phyloP scores from a whole-genome alignment of 345 rosid species.

The Populus davidiana region DNA sequence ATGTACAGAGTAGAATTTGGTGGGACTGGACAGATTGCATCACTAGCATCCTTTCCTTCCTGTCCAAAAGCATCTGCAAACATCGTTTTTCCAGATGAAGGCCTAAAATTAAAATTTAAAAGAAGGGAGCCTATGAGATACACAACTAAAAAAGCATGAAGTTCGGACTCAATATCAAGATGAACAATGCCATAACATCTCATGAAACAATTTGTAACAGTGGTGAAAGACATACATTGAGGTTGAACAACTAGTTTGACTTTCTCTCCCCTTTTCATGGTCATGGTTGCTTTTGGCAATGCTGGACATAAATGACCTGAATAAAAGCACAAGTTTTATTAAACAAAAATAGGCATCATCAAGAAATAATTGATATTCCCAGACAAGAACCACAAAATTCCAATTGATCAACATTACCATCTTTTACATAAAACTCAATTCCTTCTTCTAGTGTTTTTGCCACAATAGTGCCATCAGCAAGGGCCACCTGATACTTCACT shows the following conservation, averaged over 20 bases:
- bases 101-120: not conserved
- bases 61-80: slow-evolving; percentile 53
- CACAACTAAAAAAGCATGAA: too few species aligned
- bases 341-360: not conserved
- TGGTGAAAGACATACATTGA: slow-evolving; percentile 36
- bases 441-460: slow-evolving; percentile 50
- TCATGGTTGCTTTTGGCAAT: slow-evolving; percentile 42
- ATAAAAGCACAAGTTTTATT: slow-evolving; percentile 1
- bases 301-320: slow-evolving; percentile 57
- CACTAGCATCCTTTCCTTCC: slow-evolving; percentile 28
- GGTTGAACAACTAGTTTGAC: slow-evolving; percentile 49
- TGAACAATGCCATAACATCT: not conserved
- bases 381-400: not conserved
- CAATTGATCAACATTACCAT: slow-evolving; percentile 38
- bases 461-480: slow-evolving; percentile 42
- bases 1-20: slow-evolving; percentile 41
- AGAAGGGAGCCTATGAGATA: too few species aligned
- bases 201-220: not conserved
- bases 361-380: not conserved
- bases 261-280: slow-evolving; percentile 58
- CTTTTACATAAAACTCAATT: slow-evolving; percentile 53
- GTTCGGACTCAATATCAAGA: not conserved
- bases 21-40: slow-evolving; percentile 29
- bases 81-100: not conserved
- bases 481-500: slow-evolving; percentile 50